Conservation (phyloP, 257 asterid genomes). For the Solanum lignicaule region DNA sequence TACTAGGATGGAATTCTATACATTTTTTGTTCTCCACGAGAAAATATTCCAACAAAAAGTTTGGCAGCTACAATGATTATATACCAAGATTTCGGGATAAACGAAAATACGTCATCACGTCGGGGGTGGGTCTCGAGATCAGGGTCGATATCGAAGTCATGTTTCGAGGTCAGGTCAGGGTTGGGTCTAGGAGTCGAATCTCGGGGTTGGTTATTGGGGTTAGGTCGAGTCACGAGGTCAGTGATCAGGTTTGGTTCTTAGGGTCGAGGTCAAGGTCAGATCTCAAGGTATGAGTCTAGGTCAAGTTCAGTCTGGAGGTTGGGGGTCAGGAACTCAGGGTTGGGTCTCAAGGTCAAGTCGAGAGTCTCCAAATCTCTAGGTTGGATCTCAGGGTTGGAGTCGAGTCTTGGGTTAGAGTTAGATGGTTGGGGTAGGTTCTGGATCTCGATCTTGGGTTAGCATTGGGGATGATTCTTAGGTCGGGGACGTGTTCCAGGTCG, state of each 20-base stretch:
- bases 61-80: not conserved
- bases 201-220: not conserved
- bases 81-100: not conserved
- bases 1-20: not conserved
- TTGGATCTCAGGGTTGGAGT: not conserved
- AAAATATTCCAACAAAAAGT: not conserved
- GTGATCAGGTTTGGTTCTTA: not conserved
- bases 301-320: not conserved
- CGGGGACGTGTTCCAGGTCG: not conserved
- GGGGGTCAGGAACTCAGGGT: not conserved
- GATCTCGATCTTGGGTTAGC: not conserved
- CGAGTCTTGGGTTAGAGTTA: not conserved
- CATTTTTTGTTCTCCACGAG: not conserved
- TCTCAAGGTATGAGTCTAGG: not conserved
- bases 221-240: not conserved
- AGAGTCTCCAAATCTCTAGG: not conserved
- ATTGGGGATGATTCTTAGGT: not conserved
- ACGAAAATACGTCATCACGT: no score
- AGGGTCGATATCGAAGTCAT: not conserved
- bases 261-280: not conserved
- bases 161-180: not conserved
- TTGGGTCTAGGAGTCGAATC: not conserved
- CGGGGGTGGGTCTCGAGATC: not conserved
- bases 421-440: not conserved
- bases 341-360: not conserved